phyloP scores from a whole-genome alignment of 1,284 basidiomycete species.

The Melampsora occidentalis region DNA sequence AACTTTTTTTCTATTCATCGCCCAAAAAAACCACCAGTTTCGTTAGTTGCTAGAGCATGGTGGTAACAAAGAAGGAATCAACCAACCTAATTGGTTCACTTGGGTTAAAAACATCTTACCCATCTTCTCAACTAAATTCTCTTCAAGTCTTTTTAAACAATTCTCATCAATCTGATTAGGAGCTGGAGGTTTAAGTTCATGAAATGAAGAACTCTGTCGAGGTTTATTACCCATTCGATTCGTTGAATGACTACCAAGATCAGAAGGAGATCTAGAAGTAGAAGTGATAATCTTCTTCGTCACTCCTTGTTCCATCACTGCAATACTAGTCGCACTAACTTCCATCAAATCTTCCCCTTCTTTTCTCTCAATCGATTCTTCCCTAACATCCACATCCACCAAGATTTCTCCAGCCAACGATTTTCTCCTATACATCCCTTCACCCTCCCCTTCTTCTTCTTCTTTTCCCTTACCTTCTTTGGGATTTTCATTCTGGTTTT shows the following conservation, averaged over 20 bases:
- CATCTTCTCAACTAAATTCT: no score
- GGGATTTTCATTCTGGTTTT: neutral
- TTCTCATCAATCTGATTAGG: no score
- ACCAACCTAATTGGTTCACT: no score
- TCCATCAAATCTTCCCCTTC: no score
- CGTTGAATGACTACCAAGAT: neutral
- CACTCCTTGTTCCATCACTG: neutral
- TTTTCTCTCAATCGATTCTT: neutral
- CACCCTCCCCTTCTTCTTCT: neutral
- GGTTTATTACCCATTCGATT: neutral
- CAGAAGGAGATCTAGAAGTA: neutral
- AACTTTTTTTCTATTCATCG: no score
- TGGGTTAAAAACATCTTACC: no score
- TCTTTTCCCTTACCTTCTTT: neutral
- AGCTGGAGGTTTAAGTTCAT: no score
- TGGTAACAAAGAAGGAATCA: no score
- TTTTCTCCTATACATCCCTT: neutral
- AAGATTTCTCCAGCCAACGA: slow-evolving; percentile 30
- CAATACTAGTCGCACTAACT: neutral
- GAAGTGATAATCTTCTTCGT: neutral
- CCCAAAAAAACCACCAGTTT: no score
- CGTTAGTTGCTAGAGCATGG: no score
- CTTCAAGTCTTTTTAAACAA: no score
- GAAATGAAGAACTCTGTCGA: no score
- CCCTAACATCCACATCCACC: slow-evolving; percentile 24